Evolutionary conservation across 257 asterid species (phyloP).

Genomic region (Thymus mandschuricus): DNA sequence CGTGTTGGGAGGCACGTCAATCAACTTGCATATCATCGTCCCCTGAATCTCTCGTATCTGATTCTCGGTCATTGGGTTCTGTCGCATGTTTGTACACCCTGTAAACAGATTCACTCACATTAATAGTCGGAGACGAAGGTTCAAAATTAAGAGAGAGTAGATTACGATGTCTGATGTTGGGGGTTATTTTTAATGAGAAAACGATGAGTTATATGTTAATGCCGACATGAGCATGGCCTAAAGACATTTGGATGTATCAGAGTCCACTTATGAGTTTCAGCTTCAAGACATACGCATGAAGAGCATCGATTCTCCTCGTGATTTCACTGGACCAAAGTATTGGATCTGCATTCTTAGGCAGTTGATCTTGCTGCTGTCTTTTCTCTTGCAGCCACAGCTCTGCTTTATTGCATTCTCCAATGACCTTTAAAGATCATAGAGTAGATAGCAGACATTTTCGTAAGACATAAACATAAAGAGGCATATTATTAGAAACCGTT

Average conservation of each 20-base stretch:
- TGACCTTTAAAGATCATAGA: slow-evolving; percentile 54
- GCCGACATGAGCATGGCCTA: not conserved
- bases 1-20: slow-evolving; percentile 33
- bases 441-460: slow-evolving; percentile 17
- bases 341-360: slow-evolving; percentile 85
- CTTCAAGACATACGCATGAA: slow-evolving; percentile 64
- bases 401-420: slow-evolving; percentile 73
- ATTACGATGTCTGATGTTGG: not conserved
- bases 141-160: not conserved
- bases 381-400: slow-evolving; percentile 85
- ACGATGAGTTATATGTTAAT: not conserved
- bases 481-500: not conserved
- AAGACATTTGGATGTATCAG: not conserved
- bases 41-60: slow-evolving; percentile 43
- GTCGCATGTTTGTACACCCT: slow-evolving; percentile 69
- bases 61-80: slow-evolving; percentile 42
- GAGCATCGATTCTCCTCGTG: slow-evolving; percentile 61
- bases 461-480: too few relatives aligned
- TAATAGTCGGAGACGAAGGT: slow-evolving; percentile 14
- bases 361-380: slow-evolving; percentile 74
- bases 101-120: slow-evolving; percentile 39
- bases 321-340: slow-evolving; percentile 76
- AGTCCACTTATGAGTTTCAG: not conserved
- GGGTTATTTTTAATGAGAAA: not conserved
- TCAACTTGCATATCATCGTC: slow-evolving; percentile 62